Evolutionary conservation across 1,284 basidiomycete genomes (phyloP).

Genomic region (Xerocomus nothofagi): DNA sequence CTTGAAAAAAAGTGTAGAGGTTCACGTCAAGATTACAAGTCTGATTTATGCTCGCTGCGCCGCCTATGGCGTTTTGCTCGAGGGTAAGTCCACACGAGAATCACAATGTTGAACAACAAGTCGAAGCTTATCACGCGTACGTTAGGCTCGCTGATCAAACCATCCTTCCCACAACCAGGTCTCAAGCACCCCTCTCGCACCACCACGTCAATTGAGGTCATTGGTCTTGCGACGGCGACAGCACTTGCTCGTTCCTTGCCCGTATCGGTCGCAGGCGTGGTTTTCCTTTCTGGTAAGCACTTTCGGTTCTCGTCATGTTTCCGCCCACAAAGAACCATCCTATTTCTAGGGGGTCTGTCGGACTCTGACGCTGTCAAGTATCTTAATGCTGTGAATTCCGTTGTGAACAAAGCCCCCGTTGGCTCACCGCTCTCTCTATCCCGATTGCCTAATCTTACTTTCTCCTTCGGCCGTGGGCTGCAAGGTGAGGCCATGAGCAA

Average conservation of each 20-base stretch:
- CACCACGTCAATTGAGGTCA: constrained; percentile 41
- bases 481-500: constrained; percentile 49
- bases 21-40: constrained; percentile 46
- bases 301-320: not conserved
- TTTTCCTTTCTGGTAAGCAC: constrained; percentile 49
- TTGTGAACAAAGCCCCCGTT: constrained; percentile 36
- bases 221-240: constrained; percentile 48
- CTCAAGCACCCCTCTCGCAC: constrained; percentile 41
- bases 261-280: constrained; percentile 46
- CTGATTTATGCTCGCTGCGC: constrained; percentile 47
- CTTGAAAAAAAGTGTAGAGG: constrained; percentile 45
- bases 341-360: constrained; percentile 42
- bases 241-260: constrained; percentile 49
- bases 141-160: constrained; percentile 50
- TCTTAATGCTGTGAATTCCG: constrained; percentile 40
- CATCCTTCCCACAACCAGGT: constrained; percentile 53
- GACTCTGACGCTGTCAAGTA: constrained; percentile 40
- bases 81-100: constrained; percentile 36
- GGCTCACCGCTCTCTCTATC: constrained; percentile 33
- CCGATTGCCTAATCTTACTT: constrained; percentile 44
- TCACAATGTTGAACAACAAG: not conserved
- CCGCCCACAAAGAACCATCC: not conserved
- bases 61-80: constrained; percentile 49
- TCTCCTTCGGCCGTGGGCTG: constrained; percentile 51
- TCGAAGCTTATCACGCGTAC: not conserved